Evolutionary conservation across 2,329 filamentous ascomycete species (phyloP).

Genomic region (Sporothrix curviconia): DNA sequence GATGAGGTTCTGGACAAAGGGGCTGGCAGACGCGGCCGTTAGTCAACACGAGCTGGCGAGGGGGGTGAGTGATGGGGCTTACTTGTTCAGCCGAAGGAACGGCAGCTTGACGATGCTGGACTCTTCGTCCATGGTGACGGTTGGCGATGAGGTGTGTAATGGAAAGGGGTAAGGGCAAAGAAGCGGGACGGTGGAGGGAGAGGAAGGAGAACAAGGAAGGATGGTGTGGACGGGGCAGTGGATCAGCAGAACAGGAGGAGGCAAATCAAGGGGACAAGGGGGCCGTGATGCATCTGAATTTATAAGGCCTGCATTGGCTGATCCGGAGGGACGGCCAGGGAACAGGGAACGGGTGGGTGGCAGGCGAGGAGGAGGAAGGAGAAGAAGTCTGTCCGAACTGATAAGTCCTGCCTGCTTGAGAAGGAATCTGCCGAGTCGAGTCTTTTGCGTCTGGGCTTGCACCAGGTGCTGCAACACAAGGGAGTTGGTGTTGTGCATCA

Average conservation of each 20-base stretch:
- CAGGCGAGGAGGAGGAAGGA: background rate
- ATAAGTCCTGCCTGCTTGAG: no score
- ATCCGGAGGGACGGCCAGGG: background rate
- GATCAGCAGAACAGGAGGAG: background rate
- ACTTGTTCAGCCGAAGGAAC: conserved; percentile 14
- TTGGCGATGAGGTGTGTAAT: background rate
- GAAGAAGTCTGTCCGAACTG: background rate
- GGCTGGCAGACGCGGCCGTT: background rate
- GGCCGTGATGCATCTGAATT: no score
- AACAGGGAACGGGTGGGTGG: background rate
- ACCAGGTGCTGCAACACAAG: no score
- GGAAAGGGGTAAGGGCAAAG: background rate
- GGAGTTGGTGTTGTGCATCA: no score
- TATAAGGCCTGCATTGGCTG: no score
- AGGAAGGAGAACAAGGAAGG: no score
- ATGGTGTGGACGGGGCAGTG: background rate
- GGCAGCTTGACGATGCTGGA: conserved; percentile 5
- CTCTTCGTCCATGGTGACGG: background rate
- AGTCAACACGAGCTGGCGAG: background rate
- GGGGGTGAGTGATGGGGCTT: background rate
- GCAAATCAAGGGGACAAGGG: no score
- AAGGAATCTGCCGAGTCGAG: no score
- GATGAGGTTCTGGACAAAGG: conserved; percentile 7
- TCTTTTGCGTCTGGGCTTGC: no score
- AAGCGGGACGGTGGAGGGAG: no score